Evolutionary conservation across 1,139 yeast species (phyloP).

Genomic region (Debaryomycetaceae sp.): DNA sequence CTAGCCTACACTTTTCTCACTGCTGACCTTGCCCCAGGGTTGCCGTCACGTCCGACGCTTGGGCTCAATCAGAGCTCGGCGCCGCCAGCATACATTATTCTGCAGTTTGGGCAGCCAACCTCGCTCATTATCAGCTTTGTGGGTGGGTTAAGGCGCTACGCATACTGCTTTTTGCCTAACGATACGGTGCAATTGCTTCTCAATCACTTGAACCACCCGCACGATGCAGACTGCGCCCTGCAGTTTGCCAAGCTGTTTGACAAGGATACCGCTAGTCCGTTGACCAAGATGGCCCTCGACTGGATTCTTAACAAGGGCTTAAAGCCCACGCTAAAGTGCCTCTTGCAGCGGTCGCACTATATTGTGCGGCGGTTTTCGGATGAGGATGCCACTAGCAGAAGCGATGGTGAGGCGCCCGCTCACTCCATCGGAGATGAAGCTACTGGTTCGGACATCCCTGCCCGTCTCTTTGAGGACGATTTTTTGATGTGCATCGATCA

Average conservation of each 20-base stretch:
- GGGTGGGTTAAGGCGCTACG: slow-evolving; percentile 41
- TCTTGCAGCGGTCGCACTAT: slow-evolving; percentile 45
- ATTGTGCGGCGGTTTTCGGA: slow-evolving; percentile 17
- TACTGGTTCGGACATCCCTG: not conserved
- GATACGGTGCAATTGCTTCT: slow-evolving; percentile 22
- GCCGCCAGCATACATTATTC: slow-evolving; percentile 30
- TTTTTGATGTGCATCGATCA: slow-evolving; percentile 33
- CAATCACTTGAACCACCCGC: slow-evolving; percentile 25
- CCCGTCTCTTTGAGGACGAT: slow-evolving; percentile 27
- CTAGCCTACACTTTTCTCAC: slow-evolving; percentile 20
- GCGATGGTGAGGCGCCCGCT: not conserved
- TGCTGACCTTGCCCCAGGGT: slow-evolving; percentile 11
- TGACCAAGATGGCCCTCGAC: slow-evolving; percentile 50
- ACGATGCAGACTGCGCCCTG: slow-evolving; percentile 21
- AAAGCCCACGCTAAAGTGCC: slow-evolving; percentile 44
- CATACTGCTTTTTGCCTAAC: slow-evolving; percentile 40
- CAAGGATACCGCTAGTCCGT: slow-evolving; percentile 21
- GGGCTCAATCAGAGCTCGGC: not conserved
- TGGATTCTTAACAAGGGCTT: slow-evolving; percentile 46
- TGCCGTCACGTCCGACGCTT: no score
- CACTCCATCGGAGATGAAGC: slow-evolving; percentile 1
- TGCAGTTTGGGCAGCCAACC: slow-evolving; percentile 20
- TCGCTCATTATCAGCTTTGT: slow-evolving; percentile 34
- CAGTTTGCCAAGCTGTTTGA: slow-evolving; percentile 23
- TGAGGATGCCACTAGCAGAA: slow-evolving; percentile 2